Conservation (phyloP, 306 rosid genomes). For the Boehmeria nivea region DNA sequence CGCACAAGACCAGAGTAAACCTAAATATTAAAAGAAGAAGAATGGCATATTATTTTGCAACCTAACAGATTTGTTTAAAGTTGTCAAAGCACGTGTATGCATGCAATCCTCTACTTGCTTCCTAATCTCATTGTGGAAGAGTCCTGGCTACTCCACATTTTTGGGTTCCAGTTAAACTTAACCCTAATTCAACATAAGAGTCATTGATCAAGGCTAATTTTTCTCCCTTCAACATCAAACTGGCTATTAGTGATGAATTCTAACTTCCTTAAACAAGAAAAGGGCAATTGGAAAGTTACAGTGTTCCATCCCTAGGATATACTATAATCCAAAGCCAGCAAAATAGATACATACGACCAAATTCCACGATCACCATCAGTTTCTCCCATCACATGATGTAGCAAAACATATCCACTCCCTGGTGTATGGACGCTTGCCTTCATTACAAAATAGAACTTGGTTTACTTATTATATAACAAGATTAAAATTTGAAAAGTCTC, state of each 20-base stretch:
- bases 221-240: not conserved
- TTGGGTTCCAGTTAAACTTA: not conserved
- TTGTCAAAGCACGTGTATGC: not conserved
- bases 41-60: not conserved
- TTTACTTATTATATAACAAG: not conserved
- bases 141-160: not conserved
- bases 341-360: conserved; percentile 84
- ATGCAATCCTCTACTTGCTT: not conserved
- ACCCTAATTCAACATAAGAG: not conserved
- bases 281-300: conserved; percentile 23
- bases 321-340: conserved; percentile 28
- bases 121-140: not conserved
- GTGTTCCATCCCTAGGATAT: conserved; percentile 15
- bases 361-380: conserved; percentile 79
- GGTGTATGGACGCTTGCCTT: conserved; percentile 82
- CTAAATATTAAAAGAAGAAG: not conserved
- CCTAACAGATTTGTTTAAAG: not conserved
- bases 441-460: conserved; percentile 15
- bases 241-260: conserved; percentile 8
- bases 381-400: conserved; percentile 99
- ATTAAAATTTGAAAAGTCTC: not conserved
- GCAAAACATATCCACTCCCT: conserved; percentile 95
- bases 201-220: conserved; percentile 5
- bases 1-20: not conserved
- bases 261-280: conserved; percentile 15